Evolutionary conservation across 108 stramenopile species (phyloP), one percentile per base, ranked within the genome.

Genomic region (Skeletonema costatum): DNA sequence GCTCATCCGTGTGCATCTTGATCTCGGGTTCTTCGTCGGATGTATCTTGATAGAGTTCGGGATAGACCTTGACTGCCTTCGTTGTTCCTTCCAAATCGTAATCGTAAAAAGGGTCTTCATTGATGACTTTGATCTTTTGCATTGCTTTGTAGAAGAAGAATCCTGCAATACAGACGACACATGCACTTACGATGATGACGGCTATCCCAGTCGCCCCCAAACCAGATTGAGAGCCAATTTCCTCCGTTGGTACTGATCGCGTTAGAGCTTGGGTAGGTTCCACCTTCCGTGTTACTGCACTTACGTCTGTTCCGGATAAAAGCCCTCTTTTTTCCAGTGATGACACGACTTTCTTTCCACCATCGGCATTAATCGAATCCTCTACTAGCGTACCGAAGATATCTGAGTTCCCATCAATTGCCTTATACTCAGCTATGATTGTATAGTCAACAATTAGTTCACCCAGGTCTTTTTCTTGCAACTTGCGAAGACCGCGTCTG

Each of bases 131-230:
- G 63, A 38, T 64, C 63, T 14, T 39, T 21, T 64, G 38, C 7
- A 64, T 38, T 19, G 19, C 63, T 21, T 64, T 38, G 38, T 64
- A 64, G 36, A 64, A 39, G 63, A 64, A 64, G 2, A 38, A 64
- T 11, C 8, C 36, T 19, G 36, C 63, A 13, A 10, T 19, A 1
- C 21, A 64, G 4, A 64, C 29, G 9, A 64, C 35, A 12, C 30
- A 19, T 2, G n/a, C 33, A 7, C 35, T 5, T 5, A 64, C 63
- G 17, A 64, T 29, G 17, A 64, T 64, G 11, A 64, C n/a, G 2
- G 32, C 62, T 38, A 33, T 63, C 62, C 16, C 19, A 38, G 63
- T 64, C 6, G 63, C 19, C 0, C 7, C 21, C 9, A 25, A 38
- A 29, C 17, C 38, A 64, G 63, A 13, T 19, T 16, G 16, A 63